These are phyloP conservation scores for Nematocida ausubeli DNA, from an alignment of 371 early-diverging fungal genomes.

Conservation along the genomic window DNA sequence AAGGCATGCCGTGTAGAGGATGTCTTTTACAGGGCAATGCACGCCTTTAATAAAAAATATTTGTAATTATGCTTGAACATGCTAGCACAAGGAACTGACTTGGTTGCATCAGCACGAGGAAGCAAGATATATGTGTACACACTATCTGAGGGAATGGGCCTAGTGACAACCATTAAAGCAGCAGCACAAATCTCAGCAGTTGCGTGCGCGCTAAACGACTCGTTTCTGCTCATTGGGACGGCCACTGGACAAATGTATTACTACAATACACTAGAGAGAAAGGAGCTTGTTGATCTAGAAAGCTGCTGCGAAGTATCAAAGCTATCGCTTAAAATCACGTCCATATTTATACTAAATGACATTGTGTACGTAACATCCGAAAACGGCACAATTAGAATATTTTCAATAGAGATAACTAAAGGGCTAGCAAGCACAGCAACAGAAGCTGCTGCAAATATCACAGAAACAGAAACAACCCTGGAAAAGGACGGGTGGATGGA, in stretches of 20 bases:
- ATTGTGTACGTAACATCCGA: slow-evolving; percentile 41
- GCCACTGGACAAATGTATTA: slow-evolving; percentile 15
- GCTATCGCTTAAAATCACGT: slow-evolving; percentile 28
- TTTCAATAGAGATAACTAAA: slow-evolving; percentile 1
- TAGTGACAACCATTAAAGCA: neutral
- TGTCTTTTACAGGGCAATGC: no score
- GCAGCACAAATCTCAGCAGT: neutral
- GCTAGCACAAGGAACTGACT: slow-evolving; percentile 53
- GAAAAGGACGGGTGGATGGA: slow-evolving; percentile 37
- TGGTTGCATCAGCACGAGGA: slow-evolving; percentile 6
- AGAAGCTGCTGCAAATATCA: neutral
- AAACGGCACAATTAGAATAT: slow-evolving; percentile 24
- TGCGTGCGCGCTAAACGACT: slow-evolving; percentile 1
- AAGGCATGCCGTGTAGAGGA: no score
- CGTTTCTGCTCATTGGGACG: slow-evolving; percentile 29
- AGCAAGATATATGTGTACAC: slow-evolving; percentile 12
- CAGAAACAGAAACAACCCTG: neutral
- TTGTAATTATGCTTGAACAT: slow-evolving; percentile 22
- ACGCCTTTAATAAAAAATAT: neutral
- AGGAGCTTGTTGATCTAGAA: slow-evolving; percentile 9
- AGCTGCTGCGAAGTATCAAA: neutral
- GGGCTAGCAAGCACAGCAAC: neutral
- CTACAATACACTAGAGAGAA: slow-evolving; percentile 8
- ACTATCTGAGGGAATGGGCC: slow-evolving; percentile 17
- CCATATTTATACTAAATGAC: slow-evolving; percentile 13